Base-by-base conservation (phyloP, 345 rosid species). In the Pugionium cornutum region DNA sequence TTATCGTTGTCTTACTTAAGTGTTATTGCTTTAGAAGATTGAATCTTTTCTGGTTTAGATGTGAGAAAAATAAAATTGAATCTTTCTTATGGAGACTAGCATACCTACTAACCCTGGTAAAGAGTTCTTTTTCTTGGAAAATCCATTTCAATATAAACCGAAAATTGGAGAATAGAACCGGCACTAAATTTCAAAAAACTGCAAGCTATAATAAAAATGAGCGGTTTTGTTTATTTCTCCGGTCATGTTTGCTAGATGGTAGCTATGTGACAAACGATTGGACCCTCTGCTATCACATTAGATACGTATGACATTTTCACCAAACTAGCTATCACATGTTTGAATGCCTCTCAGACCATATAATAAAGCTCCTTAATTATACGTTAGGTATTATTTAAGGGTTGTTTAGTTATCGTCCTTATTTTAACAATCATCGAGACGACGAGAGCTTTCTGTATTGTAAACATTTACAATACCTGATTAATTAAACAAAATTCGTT, bases 71-170 rank as follows among this genome's bases (percentile, higher is more conserved):
- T 26, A 2, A 35, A 0, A 32, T 33, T 4, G 7, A 56, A 36
- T 8, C 4, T 3, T 7, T 57, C 31, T 28, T n/a, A 37, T 6
- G 48, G 57, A 18, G 18, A 18, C 18, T 18, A 18, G 18, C 18
- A 18, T 18, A 18, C 18, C 18, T 18, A 18, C 18, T 18, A 18
- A 18, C 18, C 18, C 18, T 57, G 9, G 53, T 48, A 91, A 77
- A 80, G 89, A 73, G 98, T 86, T 75, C 87, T 91, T 78, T 88
- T 91, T 70, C 89, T 88, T 72, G 98, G 98, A 66, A 89, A 94
- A 53, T 94, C 96, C 39, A 76, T 88, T 69, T 76, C 96, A 44
- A 85, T 91, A 53, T 80, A 81, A 63, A 81, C 62, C 53, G 89
- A 91, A 86, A 91, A 85, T 54, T 91, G 98, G 96, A 83, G 77